Evolutionary conservation across 108 stramenopile species (phyloP), one percentile per base, ranked within the genome.

Genomic region (Cafeteria roenbergensis): DNA sequence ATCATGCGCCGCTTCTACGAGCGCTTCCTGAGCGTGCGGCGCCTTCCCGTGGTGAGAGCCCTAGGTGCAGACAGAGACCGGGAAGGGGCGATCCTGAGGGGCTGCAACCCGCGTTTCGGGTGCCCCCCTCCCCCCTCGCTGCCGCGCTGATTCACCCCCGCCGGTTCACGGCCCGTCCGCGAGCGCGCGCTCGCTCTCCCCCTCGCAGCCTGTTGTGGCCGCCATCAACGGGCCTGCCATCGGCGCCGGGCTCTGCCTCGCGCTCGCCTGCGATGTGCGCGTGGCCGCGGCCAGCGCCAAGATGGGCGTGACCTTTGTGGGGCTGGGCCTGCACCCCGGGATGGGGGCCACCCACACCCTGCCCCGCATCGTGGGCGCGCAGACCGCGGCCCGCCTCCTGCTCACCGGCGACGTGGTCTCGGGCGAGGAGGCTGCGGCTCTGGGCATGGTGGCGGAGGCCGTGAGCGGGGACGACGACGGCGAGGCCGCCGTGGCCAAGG

Each of bases 191-290:
- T n/a, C n/a, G n/a, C n/a, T n/a, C n/a, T n/a, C n/a, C n/a, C n/a
- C n/a, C n/a, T n/a, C n/a, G n/a, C n/a, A n/a, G n/a, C 88, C 88
- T 1, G 69, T 81, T 29, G 75, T 89, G 53, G 82, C 83, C 9
- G 85, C 85, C 1, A 58, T 89, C 20, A 75, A 85, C 52, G 88
- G 88, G 34, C 82, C 80, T 1, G 85, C 85, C 36, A 78, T 88
- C 55, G 87, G 85, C 0, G 85, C 87, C 1, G 87, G 85, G 14
- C 78, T 80, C 27, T 83, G 85, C 58, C 64, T 89, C 61, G 81
- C 88, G 25, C 64, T 85, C 52, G 85, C 85, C 1, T 84, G 81
- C 62, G 87, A 88, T 60, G 54, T 85, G 53, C 75, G 87, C 22
- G 76, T 85, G 21, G 79, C 70, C 0, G 54, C 50, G 1, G 17